These are phyloP conservation scores for Xylaria venustula DNA, from an alignment of 495 filamentous ascomycete genomes.

Conservation along the genomic window DNA sequence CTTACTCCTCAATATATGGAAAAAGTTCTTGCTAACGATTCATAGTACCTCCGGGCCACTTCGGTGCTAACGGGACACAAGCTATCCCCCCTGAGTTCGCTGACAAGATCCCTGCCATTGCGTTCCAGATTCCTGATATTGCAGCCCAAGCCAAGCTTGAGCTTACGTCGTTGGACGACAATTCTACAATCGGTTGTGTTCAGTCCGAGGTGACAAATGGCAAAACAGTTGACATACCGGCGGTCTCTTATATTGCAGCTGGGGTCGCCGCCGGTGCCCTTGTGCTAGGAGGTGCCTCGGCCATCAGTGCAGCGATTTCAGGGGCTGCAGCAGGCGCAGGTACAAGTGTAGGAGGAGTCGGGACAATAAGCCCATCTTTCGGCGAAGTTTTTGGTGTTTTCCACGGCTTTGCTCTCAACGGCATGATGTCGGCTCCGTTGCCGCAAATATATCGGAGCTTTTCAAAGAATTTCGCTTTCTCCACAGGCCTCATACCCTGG, in stretches of 20 bases:
- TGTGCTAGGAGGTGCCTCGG: conserved; percentile 69
- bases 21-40: conserved; percentile 28
- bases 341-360: conserved; percentile 47
- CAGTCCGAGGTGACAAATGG: conserved; percentile 81
- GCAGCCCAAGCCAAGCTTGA: conserved; percentile 81
- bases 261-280: conserved; percentile 87
- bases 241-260: conserved; percentile 80
- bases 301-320: conserved; percentile 58
- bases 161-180: conserved; percentile 60
- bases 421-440: conserved; percentile 89
- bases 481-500: conserved; percentile 83
- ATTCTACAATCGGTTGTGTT: conserved; percentile 74
- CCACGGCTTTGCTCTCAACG: conserved; percentile 90
- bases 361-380: conserved; percentile 78
- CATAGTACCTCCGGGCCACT: conserved; percentile 69
- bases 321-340: conserved; percentile 41
- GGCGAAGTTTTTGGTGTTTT: conserved; percentile 86
- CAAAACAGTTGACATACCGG: conserved; percentile 70
- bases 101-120: conserved; percentile 79
- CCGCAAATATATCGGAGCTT: conserved; percentile 85
- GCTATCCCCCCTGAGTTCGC: conserved; percentile 68
- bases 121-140: conserved; percentile 88
- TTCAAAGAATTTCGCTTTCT: conserved; percentile 90
- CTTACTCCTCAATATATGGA: background rate
- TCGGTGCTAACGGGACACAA: conserved; percentile 68